Base-by-base conservation (phyloP, 306 rosid species). In the Neltuma alba region DNA sequence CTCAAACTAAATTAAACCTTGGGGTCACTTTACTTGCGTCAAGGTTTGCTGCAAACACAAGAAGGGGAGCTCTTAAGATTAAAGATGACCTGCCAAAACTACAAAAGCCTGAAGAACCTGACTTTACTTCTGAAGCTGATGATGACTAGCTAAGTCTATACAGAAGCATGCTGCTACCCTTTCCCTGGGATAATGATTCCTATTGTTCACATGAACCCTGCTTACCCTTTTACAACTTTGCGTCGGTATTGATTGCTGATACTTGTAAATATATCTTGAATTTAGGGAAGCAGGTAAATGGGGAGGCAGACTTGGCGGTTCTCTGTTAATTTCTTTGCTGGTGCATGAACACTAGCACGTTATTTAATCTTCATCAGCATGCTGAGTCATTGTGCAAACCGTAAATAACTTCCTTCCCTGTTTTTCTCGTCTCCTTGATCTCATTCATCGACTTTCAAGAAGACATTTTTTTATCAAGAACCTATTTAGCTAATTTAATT, bases 11-110 rank as follows among this genome's bases (percentile, higher is more conserved):
- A 87, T 47, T 91, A 90, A 84, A 93, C 86, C 92, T 95, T 5
- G 93, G 93, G 42, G 92, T 87, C 47, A 90, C 97, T 28, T 76
- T 93, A 70, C 88, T 95, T 72, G 99, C 98, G 75, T 93, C 97
- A 15, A 90, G 97, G 80, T 95, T 95, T 84, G 96, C 98, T 64
- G 99, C 97, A 40, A 95, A 95, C 89, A 89, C 99, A 33, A 87
- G 93, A 80, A 88, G 93, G 72, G 95, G 97, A 20, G 97, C 87
- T 60, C 92, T 86, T 75, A 93, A 86, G 89, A 80, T 89, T 41
- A 92, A 94, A 80, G 97, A 94, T 70, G 97, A 92, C 79, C 76
- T 94, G 85, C 97, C 97, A 18, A 90, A 89, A 74, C 85, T 95
- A 63, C 86, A 42, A 41, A 95, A 95, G 82, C 99, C 99, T 0